Evolutionary conservation across 345 rosid species (phyloP), one percentile per base, ranked within the genome.

Genomic region (Cardamine resedifolia): DNA sequence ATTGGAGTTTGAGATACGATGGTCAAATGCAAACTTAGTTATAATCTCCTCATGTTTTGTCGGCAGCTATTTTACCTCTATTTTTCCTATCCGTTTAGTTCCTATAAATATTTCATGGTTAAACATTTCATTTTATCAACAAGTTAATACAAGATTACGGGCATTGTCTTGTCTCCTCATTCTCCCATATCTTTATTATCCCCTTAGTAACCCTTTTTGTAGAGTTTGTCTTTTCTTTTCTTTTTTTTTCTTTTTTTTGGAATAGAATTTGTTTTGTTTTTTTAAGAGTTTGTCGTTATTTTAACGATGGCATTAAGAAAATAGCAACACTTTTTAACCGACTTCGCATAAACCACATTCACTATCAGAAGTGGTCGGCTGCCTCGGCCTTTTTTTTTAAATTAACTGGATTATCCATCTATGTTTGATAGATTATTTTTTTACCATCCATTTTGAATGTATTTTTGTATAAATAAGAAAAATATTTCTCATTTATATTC

Each of bases 11-110:
- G 20, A 74, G 61, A 48, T 47, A 58, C 3, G 58, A 19, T 66
- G 16, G 66, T 73, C 62, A 58, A 74, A 39, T 36, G 16, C 53
- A 66, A 48, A 49, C 27, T 38, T 74, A 33, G 8, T 58, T 65
- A 41, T 24, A 31, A 56, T 65, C 49, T 34, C 10, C 65, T 65
- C 71, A 19, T 34, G 67, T 56, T 74, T 48, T 57, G 77, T 74
- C 72, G 67, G 72, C 72, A 57, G 31, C 7, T 59, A 30, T 38
- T 4, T 10, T 28, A 19, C 2, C n/a, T 41, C 31, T 39, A 2
- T 67, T 11, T 45, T 24, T 0, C 36, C 36, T 19, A 19, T 7
- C 8, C 11, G 7, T 20, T 64, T 47, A 47, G 21, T 19, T 47
- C 20, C 16, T 19, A 5, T 18, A 27, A 44, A 19, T 15, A 49